Conservation (phyloP, 148 eudicot species). For the Nepenthes mirabilis region DNA sequence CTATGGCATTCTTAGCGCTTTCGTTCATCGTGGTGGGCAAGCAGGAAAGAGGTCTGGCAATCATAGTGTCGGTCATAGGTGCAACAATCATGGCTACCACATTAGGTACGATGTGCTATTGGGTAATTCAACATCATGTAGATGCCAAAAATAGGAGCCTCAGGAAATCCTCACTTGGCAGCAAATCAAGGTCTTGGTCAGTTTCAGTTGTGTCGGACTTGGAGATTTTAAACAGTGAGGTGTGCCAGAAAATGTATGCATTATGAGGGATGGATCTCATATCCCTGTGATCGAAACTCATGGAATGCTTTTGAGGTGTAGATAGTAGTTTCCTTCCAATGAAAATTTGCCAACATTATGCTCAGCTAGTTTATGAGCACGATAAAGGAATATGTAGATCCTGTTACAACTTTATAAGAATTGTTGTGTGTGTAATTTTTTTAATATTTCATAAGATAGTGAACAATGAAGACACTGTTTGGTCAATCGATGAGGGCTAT, state of each 20-base stretch:
- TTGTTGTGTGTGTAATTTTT: no score
- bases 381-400: no score
- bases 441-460: no score
- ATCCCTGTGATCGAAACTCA: no score
- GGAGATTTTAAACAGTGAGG: constrained; percentile 21
- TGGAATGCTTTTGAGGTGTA: no score
- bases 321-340: no score
- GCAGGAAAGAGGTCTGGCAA: constrained; percentile 26
- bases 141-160: constrained; percentile 28
- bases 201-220: constrained; percentile 22
- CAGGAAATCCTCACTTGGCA: constrained; percentile 25
- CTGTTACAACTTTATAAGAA: no score
- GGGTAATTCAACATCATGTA: constrained; percentile 33
- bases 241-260: constrained; percentile 30
- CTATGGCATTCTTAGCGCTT: constrained; percentile 39
- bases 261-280: constrained; percentile 11
- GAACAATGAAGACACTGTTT: no score
- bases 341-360: no score
- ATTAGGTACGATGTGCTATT: constrained; percentile 36
- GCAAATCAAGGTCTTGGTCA: constrained; percentile 23
- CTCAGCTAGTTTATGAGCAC: no score
- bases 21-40: constrained; percentile 35
- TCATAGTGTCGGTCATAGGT: constrained; percentile 30
- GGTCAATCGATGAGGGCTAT: no score
- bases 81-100: constrained; percentile 30